Base-by-base conservation (phyloP, 106 monocot genomes). In the Dioscorea zingiberensis region DNA sequence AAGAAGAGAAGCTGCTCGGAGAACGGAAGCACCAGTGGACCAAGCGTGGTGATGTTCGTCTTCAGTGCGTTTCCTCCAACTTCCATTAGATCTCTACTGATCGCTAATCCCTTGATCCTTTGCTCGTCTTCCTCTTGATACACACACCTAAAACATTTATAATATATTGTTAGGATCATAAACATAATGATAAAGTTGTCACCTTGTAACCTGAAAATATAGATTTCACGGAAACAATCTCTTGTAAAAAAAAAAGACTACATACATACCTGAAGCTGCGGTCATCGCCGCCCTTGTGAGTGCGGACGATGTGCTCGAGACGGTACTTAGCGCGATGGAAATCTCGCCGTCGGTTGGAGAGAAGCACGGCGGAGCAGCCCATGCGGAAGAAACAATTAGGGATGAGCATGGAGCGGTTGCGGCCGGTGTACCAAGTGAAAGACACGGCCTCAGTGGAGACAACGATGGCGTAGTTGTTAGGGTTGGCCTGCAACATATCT, bases 311-410 rank as follows among this genome's bases (percentile, higher is more conserved):
- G 61, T 89, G 89, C 76, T 89, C 89, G 51, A 89, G 74, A 7
- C 73, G 66, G 64, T 89, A 89, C 82, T 85, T 89, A 29, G 89
- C 89, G 46, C 81, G 69, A 3, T 67, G 67, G 54, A 85, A 89
- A 58, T 89, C 89, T 13, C 78, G 38, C 14, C 89, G 49, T 17
- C 89, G 76, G 74, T 89, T 89, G 18, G 84, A 85, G 2, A 89
- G 66, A 49, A 85, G 76, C 38, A 79, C 70, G 2, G 89, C 85
- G 2, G 85, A 85, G 74, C 89, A 89, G 4, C 89, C 89, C 60
- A 78, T 82, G 6, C 89, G 68, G 58, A 89, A 89, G 74, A 85
- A 89, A 73, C 79, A 85, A 57, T 89, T 89, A 1, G 89, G 89
- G 16, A 89, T 89, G 44, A 89, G 74, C 89, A 89, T 89, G 17